Conservation (phyloP, 345 rosid species). For the Microcos paniculata region DNA sequence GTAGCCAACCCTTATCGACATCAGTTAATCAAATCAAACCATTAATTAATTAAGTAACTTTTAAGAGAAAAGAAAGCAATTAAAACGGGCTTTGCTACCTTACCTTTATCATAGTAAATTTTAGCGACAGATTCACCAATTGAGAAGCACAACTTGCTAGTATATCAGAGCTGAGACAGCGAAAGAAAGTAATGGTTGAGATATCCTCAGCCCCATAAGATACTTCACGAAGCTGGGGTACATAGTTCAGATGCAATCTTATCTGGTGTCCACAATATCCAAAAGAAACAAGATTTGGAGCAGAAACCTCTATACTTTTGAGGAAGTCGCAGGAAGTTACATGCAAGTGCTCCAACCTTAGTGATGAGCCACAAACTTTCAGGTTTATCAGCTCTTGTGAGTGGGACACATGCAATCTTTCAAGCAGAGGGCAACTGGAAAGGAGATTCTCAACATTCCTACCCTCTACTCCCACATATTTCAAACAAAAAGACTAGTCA, state of each 20-base stretch:
- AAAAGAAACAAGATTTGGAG: not conserved
- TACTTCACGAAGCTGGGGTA: not conserved
- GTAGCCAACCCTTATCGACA: too few relatives aligned
- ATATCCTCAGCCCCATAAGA: not conserved
- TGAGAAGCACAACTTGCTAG: too few relatives aligned
- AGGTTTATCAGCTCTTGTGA: not conserved
- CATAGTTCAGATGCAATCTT: not conserved
- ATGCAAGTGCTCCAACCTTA: not conserved
- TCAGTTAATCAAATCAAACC: too few relatives aligned
- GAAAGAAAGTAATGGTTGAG: too few relatives aligned
- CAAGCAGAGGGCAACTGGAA: too few relatives aligned
- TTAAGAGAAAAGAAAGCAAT: too few relatives aligned
- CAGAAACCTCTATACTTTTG: not conserved
- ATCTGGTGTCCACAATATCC: not conserved
- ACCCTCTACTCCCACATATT: not conserved
- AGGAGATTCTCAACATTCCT: not conserved
- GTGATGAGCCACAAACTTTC: not conserved
- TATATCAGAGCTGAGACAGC: too few relatives aligned
- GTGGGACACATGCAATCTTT: not conserved
- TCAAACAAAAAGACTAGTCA: not conserved
- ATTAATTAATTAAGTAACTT: too few relatives aligned
- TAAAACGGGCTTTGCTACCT: too few relatives aligned
- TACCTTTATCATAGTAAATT: too few relatives aligned
- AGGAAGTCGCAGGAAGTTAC: not conserved
- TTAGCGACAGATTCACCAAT: too few relatives aligned